Percentiles rank a stretch among this genome's conserved stretches.
phyloP scores from a whole-genome alignment of 108 stramenopile genomes.

The Parietichytrium sp. region DNA sequence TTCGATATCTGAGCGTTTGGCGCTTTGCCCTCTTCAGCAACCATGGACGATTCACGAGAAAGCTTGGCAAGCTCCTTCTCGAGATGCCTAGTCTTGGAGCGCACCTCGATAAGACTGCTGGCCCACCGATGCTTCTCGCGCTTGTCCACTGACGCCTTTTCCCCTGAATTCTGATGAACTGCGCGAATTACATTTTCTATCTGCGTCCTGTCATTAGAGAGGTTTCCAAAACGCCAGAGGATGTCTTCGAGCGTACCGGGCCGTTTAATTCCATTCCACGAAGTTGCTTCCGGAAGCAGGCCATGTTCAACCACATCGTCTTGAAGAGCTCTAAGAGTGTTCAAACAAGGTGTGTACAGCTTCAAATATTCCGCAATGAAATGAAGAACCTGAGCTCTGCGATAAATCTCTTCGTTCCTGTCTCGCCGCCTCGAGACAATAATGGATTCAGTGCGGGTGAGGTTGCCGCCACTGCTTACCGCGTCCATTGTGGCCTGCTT shows the following conservation, averaged over 20 bases:
- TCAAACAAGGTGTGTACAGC: not conserved
- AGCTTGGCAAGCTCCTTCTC: not conserved
- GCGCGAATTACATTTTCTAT: not conserved
- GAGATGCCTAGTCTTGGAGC: not conserved
- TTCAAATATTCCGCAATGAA: constrained; percentile 8
- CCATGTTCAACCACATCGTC: not conserved
- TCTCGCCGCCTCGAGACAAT: not conserved
- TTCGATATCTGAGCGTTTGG: not conserved
- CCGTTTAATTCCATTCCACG: not conserved
- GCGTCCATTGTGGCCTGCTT: too few relatives aligned
- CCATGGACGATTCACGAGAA: not conserved
- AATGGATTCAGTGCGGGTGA: too few relatives aligned
- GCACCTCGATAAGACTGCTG: not conserved
- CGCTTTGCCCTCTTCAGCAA: not conserved
- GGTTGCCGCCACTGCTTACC: too few relatives aligned
- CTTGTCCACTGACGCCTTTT: not conserved
- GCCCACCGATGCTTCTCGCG: too few relatives aligned
- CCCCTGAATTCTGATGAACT: not conserved
- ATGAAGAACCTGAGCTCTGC: not conserved
- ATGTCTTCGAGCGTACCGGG: not conserved
- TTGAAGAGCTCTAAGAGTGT: not conserved
- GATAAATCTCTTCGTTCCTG: not conserved
- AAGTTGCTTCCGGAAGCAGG: not conserved
- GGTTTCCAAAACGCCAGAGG: not conserved
- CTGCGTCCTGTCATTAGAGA: not conserved